Evolutionary conservation across 306 rosid genomes (phyloP).

Genomic region (Fragaria vesca): DNA sequence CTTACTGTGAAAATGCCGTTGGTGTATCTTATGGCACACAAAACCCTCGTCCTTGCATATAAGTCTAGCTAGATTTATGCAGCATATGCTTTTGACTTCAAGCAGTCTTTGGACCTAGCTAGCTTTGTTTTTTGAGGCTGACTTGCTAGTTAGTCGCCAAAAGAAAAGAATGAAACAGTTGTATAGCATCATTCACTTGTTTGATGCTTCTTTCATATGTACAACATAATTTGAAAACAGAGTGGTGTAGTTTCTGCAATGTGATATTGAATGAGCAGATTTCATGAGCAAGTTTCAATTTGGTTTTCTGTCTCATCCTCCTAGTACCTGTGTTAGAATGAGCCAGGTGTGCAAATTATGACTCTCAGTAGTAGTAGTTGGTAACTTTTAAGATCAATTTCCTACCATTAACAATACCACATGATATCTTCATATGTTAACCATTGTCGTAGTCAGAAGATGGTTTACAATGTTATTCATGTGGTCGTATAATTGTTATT

Average conservation of each 20-base stretch:
- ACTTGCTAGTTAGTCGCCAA: not conserved
- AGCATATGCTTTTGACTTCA: not conserved
- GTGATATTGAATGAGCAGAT: not conserved
- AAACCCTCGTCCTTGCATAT: constrained; percentile 45
- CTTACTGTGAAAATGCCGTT: constrained; percentile 30
- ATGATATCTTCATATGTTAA: too few relatives aligned
- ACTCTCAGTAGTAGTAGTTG: too few relatives aligned
- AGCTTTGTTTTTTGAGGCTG: not conserved
- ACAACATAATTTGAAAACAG: not conserved
- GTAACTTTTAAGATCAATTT: too few relatives aligned
- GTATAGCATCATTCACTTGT: not conserved
- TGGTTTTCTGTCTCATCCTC: not conserved
- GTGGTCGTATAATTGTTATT: not conserved
- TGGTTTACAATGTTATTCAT: not conserved
- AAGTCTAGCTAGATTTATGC: not conserved
- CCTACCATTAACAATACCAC: too few relatives aligned
- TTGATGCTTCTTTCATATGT: not conserved
- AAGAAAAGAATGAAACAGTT: not conserved
- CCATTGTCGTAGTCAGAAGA: not conserved
- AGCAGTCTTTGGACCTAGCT: not conserved
- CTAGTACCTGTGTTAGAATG: not conserved
- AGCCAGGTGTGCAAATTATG: not conserved
- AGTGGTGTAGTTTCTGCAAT: not conserved
- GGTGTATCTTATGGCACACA: constrained; percentile 52
- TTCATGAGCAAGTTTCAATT: not conserved